Conservation (phyloP, 805 yeast species). For the Sugiyamaella lignohabitans region DNA sequence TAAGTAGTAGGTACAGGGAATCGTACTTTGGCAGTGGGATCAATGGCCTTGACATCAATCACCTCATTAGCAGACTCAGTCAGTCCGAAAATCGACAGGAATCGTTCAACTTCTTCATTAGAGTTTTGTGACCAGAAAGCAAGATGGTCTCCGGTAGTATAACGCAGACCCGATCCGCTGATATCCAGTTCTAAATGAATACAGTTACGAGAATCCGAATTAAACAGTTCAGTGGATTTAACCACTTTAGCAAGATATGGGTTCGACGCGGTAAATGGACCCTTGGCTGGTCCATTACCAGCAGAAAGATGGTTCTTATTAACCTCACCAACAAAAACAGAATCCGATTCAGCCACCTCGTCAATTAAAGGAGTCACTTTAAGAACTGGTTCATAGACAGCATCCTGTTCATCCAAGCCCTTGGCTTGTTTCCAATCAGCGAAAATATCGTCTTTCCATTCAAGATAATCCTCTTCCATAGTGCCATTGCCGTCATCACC, state of each 20-base stretch:
- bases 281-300: conserved; percentile 37
- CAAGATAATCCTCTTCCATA: conserved; percentile 87
- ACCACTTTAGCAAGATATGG: conserved; percentile 74
- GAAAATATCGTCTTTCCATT: conserved; percentile 83
- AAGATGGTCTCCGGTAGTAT: conserved; percentile 92
- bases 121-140: conserved; percentile 94
- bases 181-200: conserved; percentile 87
- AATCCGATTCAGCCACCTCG: conserved; percentile 33
- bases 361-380: conserved; percentile 24
- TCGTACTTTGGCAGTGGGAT: conserved; percentile 41
- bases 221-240: conserved; percentile 63
- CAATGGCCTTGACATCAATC: conserved; percentile 61
- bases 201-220: conserved; percentile 60
- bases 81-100: conserved; percentile 59
- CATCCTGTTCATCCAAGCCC: conserved; percentile 72
- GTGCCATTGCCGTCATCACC: conserved; percentile 96
- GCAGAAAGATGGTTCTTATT: conserved; percentile 46
- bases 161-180: conserved; percentile 64
- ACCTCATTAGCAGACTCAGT: conserved; percentile 46
- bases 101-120: conserved; percentile 60
- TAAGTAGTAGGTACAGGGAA: conserved; percentile 67
- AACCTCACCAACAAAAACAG: conserved; percentile 80
- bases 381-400: conserved; percentile 66
- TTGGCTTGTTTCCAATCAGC: conserved; percentile 57
- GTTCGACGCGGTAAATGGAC: conserved; percentile 75